phyloP scores from a whole-genome alignment of 768 basidiomycete genomes.

The Lenzites betulinus region DNA sequence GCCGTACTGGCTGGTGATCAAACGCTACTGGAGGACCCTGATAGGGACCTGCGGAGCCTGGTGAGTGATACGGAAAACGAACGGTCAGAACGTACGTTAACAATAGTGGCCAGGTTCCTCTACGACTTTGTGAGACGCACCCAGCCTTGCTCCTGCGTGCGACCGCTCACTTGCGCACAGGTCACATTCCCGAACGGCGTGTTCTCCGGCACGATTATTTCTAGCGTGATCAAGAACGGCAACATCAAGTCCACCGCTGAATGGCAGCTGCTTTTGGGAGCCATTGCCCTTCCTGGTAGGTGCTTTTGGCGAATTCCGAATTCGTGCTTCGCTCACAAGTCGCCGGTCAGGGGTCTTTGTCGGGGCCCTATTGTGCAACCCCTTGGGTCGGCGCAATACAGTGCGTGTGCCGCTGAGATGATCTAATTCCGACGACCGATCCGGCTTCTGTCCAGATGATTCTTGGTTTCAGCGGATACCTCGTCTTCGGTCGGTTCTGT shows the following conservation, averaged over 20 bases:
- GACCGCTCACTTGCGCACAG: conserved; percentile 31
- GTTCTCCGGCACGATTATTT: conserved; percentile 68
- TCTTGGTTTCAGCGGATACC: conserved; percentile 67
- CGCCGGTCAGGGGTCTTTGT: conserved; percentile 34
- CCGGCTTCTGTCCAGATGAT: conserved; percentile 50
- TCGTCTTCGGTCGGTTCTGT: conserved; percentile 53
- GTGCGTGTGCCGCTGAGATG: conserved; percentile 34
- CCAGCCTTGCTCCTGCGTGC: background rate
- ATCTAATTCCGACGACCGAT: background rate
- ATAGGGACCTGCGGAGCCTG: conserved; percentile 77
- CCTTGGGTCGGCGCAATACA: conserved; percentile 59
- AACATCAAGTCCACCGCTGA: conserved; percentile 64
- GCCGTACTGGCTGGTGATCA: conserved; percentile 61
- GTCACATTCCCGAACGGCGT: conserved; percentile 75
- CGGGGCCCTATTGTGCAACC: conserved; percentile 47
- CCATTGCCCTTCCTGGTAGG: conserved; percentile 62
- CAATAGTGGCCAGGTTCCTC: conserved; percentile 50
- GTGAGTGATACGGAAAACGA: conserved; percentile 34
- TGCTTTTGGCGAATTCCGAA: conserved; percentile 30
- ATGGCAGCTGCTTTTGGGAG: conserved; percentile 66
- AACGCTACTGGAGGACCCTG: conserved; percentile 65
- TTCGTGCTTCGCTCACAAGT: conserved; percentile 6
- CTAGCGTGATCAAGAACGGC: conserved; percentile 58
- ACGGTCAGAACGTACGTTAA: background rate
- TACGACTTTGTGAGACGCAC: conserved; percentile 58